Evolutionary conservation across 1,284 basidiomycete species (phyloP).

Genomic region (Apiotrichum sp.): DNA sequence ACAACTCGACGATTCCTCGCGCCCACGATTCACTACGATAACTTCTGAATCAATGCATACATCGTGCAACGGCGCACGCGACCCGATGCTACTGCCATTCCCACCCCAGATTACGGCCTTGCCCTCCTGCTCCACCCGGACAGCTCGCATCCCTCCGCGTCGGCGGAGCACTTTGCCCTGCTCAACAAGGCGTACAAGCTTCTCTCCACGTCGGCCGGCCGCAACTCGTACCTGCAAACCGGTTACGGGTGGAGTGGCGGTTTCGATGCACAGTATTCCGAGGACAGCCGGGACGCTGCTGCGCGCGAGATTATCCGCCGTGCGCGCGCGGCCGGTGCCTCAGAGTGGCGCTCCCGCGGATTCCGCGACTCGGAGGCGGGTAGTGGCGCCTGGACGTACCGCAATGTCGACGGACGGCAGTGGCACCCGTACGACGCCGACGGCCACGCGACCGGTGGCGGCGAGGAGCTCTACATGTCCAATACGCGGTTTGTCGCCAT

Average conservation of each 20-base stretch:
- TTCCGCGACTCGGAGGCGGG: conserved; percentile 31
- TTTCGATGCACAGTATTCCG: not conserved
- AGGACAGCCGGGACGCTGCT: conserved; percentile 16
- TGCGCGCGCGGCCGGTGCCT: conserved; percentile 26
- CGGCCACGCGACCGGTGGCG: conserved; percentile 6
- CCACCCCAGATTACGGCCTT: conserved; percentile 40
- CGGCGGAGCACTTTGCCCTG: conserved; percentile 37
- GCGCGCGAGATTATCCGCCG: conserved; percentile 30
- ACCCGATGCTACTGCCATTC: not conserved
- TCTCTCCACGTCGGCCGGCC: conserved; percentile 28
- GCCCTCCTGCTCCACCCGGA: conserved; percentile 46
- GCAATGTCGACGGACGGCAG: conserved; percentile 28
- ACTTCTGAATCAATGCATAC: no score
- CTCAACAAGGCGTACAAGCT: conserved; percentile 44
- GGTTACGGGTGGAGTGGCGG: conserved; percentile 38
- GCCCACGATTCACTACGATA: no score
- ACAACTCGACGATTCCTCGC: no score
- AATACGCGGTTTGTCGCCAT: conserved; percentile 12
- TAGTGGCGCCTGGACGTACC: conserved; percentile 24
- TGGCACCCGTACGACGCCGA: conserved; percentile 9
- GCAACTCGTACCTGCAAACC: conserved; percentile 34
- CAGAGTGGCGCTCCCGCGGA: conserved; percentile 23
- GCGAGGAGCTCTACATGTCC: conserved; percentile 15
- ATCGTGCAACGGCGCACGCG: no score
- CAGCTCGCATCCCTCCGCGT: conserved; percentile 42